Conservation (phyloP, 140 eudicot genomes). For the Anethum foeniculum region DNA sequence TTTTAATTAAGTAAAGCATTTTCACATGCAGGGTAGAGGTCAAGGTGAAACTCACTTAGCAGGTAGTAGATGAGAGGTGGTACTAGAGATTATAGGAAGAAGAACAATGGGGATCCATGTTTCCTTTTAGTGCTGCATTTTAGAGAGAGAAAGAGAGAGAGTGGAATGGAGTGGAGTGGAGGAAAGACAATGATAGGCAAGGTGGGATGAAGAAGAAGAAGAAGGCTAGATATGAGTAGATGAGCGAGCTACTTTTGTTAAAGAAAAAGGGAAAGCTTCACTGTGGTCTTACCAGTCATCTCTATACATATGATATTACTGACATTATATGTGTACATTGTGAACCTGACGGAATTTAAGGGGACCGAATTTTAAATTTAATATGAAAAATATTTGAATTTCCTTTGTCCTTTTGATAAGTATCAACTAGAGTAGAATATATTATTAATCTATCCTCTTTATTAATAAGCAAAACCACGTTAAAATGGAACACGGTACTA, state of each 20-base stretch:
- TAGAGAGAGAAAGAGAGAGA: slow-evolving; percentile 15
- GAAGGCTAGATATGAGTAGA: slow-evolving; percentile 38
- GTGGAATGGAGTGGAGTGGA: slow-evolving; percentile 13
- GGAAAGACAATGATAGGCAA: no score
- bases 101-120: slow-evolving; percentile 6
- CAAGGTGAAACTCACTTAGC: slow-evolving; percentile 8
- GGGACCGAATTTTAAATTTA: no score
- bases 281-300: not conserved
- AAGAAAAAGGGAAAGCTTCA: slow-evolving; percentile 49
- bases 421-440: no score
- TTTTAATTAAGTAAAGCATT: not conserved
- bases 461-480: no score
- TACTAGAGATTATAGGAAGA: not conserved
- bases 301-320: no score
- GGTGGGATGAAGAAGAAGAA: slow-evolving; percentile 29
- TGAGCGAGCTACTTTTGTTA: slow-evolving; percentile 33
- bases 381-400: no score
- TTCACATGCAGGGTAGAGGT: not conserved
- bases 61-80: not conserved
- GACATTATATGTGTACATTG: no score
- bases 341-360: no score
- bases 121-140: not conserved
- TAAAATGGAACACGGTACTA: no score
- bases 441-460: no score
- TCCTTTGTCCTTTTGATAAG: no score